Percentiles rank a stretch among this genome's conserved stretches.
Evolutionary conservation across 2,329 filamentous ascomycete species (phyloP).

Genomic region (Pezicula carpinea): DNA sequence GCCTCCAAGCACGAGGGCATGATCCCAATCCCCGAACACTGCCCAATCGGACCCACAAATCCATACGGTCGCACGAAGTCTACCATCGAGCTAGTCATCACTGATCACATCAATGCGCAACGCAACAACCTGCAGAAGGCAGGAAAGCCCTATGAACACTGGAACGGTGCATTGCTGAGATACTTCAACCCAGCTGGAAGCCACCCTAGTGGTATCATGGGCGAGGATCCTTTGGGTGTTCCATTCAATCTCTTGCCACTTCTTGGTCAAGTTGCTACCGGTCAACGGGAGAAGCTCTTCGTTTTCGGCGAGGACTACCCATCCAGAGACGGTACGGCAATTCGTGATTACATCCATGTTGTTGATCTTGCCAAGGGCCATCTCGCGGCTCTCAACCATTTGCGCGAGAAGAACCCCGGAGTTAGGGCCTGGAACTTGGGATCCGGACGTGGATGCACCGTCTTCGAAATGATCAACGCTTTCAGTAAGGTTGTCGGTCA

Average conservation of each 20-base stretch:
- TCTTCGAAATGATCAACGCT: slow-evolving; percentile 95
- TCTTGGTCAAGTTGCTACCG: slow-evolving; percentile 91
- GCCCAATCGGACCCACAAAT: slow-evolving; percentile 94
- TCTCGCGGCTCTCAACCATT: slow-evolving; percentile 83
- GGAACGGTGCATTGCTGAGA: slow-evolving; percentile 88
- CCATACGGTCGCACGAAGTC: slow-evolving; percentile 97
- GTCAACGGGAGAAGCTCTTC: slow-evolving; percentile 87
- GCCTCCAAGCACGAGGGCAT: slow-evolving; percentile 94
- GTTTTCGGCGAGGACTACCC: slow-evolving; percentile 94
- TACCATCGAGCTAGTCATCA: slow-evolving; percentile 86
- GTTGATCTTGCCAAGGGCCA: slow-evolving; percentile 85
- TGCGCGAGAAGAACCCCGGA: slow-evolving; percentile 78
- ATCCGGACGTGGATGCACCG: slow-evolving; percentile 89
- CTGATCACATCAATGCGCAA: slow-evolving; percentile 83
- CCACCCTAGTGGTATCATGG: slow-evolving; percentile 95
- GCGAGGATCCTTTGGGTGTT: slow-evolving; percentile 92
- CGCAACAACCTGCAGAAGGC: slow-evolving; percentile 77
- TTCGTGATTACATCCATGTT: slow-evolving; percentile 98
- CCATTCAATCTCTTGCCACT: slow-evolving; percentile 95
- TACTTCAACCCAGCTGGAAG: slow-evolving; percentile 98
- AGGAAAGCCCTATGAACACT: slow-evolving; percentile 72
- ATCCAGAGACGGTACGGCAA: slow-evolving; percentile 86
- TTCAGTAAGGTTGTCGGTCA: slow-evolving; percentile 85
- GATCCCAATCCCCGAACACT: slow-evolving; percentile 97
- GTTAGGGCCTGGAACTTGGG: slow-evolving; percentile 96